A percentile compares a stretch with the other conserved stretches of the same genome.
Evolutionary conservation across 2,329 filamentous ascomycete species (phyloP).

Genomic region (Colletotrichum sp.): DNA sequence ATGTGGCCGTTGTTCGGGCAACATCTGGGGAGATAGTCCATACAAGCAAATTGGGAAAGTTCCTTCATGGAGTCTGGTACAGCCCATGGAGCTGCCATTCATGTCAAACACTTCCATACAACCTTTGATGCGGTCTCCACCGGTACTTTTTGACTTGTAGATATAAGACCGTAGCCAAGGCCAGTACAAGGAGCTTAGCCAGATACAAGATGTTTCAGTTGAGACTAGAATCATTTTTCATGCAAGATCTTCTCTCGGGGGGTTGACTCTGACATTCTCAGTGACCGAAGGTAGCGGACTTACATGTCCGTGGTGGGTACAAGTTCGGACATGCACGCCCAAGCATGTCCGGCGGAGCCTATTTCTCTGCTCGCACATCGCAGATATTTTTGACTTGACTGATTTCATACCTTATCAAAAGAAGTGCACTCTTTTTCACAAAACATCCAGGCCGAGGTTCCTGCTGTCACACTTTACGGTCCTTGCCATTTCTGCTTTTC

Average conservation of each 20-base stretch:
- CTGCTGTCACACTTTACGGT: not conserved
- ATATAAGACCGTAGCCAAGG: not conserved
- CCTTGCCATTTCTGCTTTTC: not conserved
- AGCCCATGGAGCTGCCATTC: accelerated
- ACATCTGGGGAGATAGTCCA: not conserved
- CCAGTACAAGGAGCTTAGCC: not conserved
- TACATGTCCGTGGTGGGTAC: not conserved
- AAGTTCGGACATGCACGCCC: not conserved
- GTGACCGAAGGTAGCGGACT: not conserved
- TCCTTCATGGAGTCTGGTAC: not conserved
- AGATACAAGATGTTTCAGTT: not conserved
- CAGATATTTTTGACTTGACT: not conserved
- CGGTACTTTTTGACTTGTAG: not conserved
- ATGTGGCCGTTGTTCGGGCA: not conserved
- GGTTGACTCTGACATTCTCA: not conserved
- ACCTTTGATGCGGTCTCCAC: not conserved
- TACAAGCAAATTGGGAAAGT: accelerated
- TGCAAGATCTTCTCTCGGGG: not conserved
- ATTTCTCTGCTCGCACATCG: not conserved
- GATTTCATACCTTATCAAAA: not conserved
- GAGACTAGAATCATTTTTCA: not conserved
- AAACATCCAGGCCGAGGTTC: accelerated
- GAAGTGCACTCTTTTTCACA: not conserved
- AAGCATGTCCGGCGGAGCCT: not conserved
- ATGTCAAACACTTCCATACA: not conserved